Base-by-base conservation (phyloP, 306 rosid species). In the Delonix regia region DNA sequence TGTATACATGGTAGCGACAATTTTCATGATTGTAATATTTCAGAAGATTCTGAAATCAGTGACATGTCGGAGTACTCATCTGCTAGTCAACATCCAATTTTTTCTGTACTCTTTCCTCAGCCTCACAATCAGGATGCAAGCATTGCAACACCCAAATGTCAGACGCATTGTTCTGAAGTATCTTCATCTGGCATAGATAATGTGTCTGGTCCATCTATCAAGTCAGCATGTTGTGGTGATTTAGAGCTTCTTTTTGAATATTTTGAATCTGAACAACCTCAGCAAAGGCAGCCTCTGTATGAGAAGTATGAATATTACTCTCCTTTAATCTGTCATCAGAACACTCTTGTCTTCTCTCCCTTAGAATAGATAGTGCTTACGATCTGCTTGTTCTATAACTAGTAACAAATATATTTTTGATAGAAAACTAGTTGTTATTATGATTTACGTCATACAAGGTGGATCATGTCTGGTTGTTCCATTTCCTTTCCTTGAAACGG, bases 221-320 rank as follows among this genome's bases (percentile, higher is more conserved):
- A 66, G 75, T 69, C 83, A 60, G 51, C 56, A 6, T 73, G 55
- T 38, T 63, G 75, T 67, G 51, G 84, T 76, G 98, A 88, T 68
- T 73, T 55, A 28, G 97, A 91, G 78, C 90, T 90, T 66, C 84
- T 91, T 73, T 90, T 88, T 77, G 98, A 93, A 86, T 93, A 88
- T 91, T 93, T 93, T 87, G 98, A 93, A 84, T 52, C 66, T 64
- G 89, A 88, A 57, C 97, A 78, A 78, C 97, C 98, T 67, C 98
- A 89, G 77, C 90, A 83, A 84, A 90, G 98, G 76, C 85, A 10
- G 61, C 90, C 97, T 41, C 84, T 93, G 57, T 87, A 85, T 79
- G 90, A 89, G 63, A 93, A 84, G 98, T 91, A 82, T 84, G 92
- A 59, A 24, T 74, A 69, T 69, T 45, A 44, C 33, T 72, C 81